These are phyloP conservation scores for Kuraishia borneana DNA, from an alignment of 805 yeast species.

Conservation along the genomic window DNA sequence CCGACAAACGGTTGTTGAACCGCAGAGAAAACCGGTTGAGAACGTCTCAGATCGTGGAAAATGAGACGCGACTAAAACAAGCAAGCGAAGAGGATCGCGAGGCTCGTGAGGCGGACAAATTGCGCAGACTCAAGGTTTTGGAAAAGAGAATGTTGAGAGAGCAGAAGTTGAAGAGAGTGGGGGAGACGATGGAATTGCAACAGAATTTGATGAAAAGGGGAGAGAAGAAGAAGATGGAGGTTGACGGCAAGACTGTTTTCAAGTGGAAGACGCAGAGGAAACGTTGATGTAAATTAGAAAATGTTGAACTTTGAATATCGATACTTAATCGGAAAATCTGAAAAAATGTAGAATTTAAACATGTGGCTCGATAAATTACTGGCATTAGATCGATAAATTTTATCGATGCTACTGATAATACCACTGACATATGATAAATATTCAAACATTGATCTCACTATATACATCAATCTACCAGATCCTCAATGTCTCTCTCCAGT, in stretches of 20 bases:
- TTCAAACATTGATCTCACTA: not conserved
- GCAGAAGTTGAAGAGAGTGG: conserved; percentile 53
- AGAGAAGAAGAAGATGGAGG: conserved; percentile 63
- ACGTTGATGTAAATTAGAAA: conserved; percentile 15
- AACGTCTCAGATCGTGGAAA: conserved; percentile 41
- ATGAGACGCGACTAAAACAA: conserved; percentile 10
- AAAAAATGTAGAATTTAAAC: no score
- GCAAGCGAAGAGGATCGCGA: conserved; percentile 13
- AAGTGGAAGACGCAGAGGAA: conserved; percentile 83
- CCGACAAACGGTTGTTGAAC: conserved; percentile 50
- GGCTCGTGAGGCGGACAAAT: conserved; percentile 34
- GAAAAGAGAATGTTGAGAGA: conserved; percentile 63
- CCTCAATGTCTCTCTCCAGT: conserved; percentile 23
- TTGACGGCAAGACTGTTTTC: conserved; percentile 56
- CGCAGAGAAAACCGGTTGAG: conserved; percentile 66
- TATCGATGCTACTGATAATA: no score
- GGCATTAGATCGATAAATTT: no score
- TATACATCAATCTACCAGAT: conserved; percentile 8
- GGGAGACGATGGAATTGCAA: conserved; percentile 63
- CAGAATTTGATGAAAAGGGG: conserved; percentile 89
- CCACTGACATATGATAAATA: no score
- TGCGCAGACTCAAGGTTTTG: conserved; percentile 48
- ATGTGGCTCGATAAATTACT: no score
- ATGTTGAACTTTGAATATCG: no score
- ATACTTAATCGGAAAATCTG: no score